Evolutionary conservation across 371 early-diverging fungal genomes (phyloP), one percentile per base, ranked within the genome.

Genomic region (Saksenaea vasiformis): DNA sequence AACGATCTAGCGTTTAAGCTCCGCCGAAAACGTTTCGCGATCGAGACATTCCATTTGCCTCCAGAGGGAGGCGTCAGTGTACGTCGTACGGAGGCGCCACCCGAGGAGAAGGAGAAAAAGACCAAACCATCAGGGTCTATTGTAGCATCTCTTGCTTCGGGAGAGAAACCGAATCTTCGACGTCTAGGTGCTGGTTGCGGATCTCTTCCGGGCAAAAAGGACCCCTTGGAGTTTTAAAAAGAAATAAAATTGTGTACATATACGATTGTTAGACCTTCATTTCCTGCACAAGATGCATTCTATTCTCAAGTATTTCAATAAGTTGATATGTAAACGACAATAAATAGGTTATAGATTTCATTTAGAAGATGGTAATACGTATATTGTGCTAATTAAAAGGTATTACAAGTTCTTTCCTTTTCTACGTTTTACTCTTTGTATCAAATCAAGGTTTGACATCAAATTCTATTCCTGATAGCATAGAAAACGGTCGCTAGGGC

Each of bases 1-100:
- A 90, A 91, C 38, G 90, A 94, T 67, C 69, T 96, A 22, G 94
- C 89, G 24, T 94, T 94, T 78, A 92, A 90, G 62, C 87, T 93
- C 31, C 77, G 95, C 38, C 81, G 97, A 53, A 96, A 95, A 68
- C 83, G 93, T 60, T 96, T 97, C 71, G 78, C 86, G 2, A 92
- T 97, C 31, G 96, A 96, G 66, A 90, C 95, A 0, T 96, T 94
- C 77, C 89, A 92, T 69, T 73, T 97, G 59, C 98, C 98, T 14
- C 95, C 96, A 5, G 97, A 97, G 68, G 92, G 92, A 37, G 91
- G 92, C 7, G 86, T 90, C 1, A 84, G 85, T 9, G 90, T 90
- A 47, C 76, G 92, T 34, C 83, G 90, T 28, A 84, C 87, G 0
- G 79, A 85, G 22, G 71, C 79, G 27, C 69, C 76, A 9, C 17